phyloP scores from a whole-genome alignment of 352 stramenopile species.

The Aphanomyces stellatus region DNA sequence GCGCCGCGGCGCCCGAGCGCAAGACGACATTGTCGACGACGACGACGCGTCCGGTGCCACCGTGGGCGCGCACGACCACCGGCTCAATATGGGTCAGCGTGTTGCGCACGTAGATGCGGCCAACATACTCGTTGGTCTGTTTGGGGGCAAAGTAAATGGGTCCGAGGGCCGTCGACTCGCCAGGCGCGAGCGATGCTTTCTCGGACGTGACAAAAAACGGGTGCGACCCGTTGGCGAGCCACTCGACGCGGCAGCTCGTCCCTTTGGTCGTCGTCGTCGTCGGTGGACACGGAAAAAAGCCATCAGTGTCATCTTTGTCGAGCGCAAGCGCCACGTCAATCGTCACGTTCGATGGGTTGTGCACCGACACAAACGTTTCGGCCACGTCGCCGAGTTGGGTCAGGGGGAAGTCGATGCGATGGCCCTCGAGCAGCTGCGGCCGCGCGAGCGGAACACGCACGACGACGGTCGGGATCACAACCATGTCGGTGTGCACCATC shows the following conservation, averaged over 20 bases:
- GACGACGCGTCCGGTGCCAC: not conserved
- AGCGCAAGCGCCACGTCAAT: slow-evolving; percentile 6
- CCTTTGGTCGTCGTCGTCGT: not conserved
- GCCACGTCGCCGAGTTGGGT: not conserved
- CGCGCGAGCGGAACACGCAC: slow-evolving; percentile 5
- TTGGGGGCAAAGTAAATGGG: slow-evolving; percentile 1
- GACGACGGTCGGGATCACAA: not conserved
- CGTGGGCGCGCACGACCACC: not conserved
- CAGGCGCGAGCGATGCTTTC: not conserved
- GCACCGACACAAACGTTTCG: not conserved
- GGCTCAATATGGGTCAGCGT: slow-evolving; percentile 15
- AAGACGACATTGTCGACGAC: not conserved
- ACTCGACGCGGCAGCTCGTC: not conserved
- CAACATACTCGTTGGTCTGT: slow-evolving; percentile 1
- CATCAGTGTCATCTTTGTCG: not conserved
- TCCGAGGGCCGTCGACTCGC: not conserved
- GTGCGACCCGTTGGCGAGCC: not conserved
- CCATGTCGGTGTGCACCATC: slow-evolving; percentile 2
- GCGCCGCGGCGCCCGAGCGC: not conserved
- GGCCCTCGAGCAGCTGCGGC: not conserved
- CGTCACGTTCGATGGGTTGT: slow-evolving; percentile 10
- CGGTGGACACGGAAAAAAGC: not conserved
- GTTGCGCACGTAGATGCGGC: slow-evolving; percentile 13
- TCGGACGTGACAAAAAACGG: not conserved
- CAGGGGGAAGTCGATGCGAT: not conserved